Base-by-base conservation (phyloP, 2,329 filamentous ascomycete genomes). In the Talaromyces sp. region DNA sequence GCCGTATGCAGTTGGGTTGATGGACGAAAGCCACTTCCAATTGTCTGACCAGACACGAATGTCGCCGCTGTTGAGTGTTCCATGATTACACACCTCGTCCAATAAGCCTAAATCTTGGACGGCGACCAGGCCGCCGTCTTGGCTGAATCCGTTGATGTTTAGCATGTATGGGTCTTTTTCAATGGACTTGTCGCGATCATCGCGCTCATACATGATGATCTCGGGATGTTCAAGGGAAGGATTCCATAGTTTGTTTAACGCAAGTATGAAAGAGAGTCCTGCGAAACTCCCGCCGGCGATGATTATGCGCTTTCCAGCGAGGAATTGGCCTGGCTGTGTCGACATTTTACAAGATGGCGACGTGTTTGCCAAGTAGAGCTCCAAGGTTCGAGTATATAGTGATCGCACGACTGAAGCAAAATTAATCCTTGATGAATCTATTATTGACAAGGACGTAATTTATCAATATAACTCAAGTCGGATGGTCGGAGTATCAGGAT, bases 261-360 rank as follows among this genome's bases (percentile, higher is more conserved):
- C 74, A 50, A 76, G 68, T 39, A 74, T 75, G 61, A 82, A 82
- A 8, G 79, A 71, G 5, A 79, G 74, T 1, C 81, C 80, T 3
- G 79, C 76, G 27, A 82, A 72, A 27, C 81, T 80, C 16, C 72
- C 80, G 10, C 81, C 81, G 2, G 76, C 74, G 7, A 83, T 71
- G 27, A 82, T 71, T 62, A 83, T 79, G 22, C 72, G 76, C 68
- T 81, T 81, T 14, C 76, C 74, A 5, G 75, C 70, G 16, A 63
- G 48, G 9, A 63, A 57, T 10, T 57, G 48, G 16, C 24, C 37
- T 9, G 47, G 22, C 7, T 35, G 24, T 35, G 48, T 6, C 9
- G 48, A 13, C 60, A 63, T 63, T n/a, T 16, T 54, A n/a, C 39
- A 54, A 14, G n/a, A 47, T 19, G 27, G 16, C 50, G 37, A 37